Evolutionary conservation across 2,329 filamentous ascomycete species (phyloP).

Genomic region (Thielaviopsis musarum): DNA sequence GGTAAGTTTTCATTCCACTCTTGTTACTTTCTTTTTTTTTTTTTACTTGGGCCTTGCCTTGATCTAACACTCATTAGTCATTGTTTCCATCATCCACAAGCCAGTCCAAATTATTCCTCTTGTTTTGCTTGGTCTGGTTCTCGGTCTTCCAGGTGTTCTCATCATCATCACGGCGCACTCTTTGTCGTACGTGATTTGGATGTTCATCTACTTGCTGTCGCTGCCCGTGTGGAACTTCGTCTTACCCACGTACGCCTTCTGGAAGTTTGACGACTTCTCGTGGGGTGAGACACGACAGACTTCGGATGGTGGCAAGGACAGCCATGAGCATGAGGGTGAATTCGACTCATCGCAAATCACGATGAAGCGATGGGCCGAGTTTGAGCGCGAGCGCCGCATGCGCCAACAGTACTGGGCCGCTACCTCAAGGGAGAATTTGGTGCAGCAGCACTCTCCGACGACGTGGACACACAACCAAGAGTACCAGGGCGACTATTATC

Average conservation of each 20-base stretch:
- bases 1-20: slow-evolving; percentile 37
- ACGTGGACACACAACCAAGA: slow-evolving; percentile 23
- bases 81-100: slow-evolving; percentile 64
- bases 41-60: slow-evolving; percentile 3
- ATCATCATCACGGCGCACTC: slow-evolving; percentile 90
- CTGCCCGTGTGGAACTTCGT: slow-evolving; percentile 97
- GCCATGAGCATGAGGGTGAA: slow-evolving; percentile 77
- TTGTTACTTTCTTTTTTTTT: background rate
- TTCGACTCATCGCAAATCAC: slow-evolving; percentile 98
- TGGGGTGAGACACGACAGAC: slow-evolving; percentile 98
- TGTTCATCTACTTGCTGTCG: slow-evolving; percentile 86
- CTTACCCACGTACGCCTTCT: slow-evolving; percentile 84
- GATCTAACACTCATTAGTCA: slow-evolving; percentile 33
- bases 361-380: slow-evolving; percentile 98
- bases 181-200: slow-evolving; percentile 85
- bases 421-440: slow-evolving; percentile 28
- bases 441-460: slow-evolving; percentile 25
- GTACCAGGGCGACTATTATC: slow-evolving; percentile 36
- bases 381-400: slow-evolving; percentile 51
- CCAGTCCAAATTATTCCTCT: slow-evolving; percentile 79
- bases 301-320: slow-evolving; percentile 78
- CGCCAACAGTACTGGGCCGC: slow-evolving; percentile 33
- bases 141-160: slow-evolving; percentile 81
- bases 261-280: slow-evolving; percentile 99
- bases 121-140: slow-evolving; percentile 72